These are phyloP conservation scores for Lignosus rhinocerotis DNA, from an alignment of 1,284 basidiomycete genomes.

Conservation along the genomic window DNA sequence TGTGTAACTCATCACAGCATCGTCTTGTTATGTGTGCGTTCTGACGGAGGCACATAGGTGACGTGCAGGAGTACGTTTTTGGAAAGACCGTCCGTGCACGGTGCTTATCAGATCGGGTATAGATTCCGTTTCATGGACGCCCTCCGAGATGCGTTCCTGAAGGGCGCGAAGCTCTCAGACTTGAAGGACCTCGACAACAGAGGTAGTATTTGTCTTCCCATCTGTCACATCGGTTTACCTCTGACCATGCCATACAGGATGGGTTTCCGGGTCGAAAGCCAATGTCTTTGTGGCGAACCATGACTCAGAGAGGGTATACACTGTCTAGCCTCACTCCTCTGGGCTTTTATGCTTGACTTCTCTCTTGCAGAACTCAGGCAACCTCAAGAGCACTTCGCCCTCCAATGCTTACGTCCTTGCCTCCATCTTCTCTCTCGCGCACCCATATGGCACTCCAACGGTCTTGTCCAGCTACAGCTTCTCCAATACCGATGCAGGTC, in stretches of 20 bases:
- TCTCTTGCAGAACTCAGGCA: slow-evolving; percentile 44
- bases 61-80: slow-evolving; percentile 61
- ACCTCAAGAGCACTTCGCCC: slow-evolving; percentile 58
- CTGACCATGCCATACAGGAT: slow-evolving; percentile 40
- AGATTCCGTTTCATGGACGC: slow-evolving; percentile 65
- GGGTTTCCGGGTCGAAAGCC: slow-evolving; percentile 53
- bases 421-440: slow-evolving; percentile 64
- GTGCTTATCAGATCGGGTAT: neutral
- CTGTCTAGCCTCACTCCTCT: neutral
- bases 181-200: slow-evolving; percentile 55
- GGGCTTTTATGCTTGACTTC: neutral
- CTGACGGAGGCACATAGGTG: slow-evolving; percentile 37
- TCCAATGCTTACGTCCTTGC: slow-evolving; percentile 65
- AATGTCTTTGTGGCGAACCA: slow-evolving; percentile 73
- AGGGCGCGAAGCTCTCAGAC: slow-evolving; percentile 45
- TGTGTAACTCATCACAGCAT: slow-evolving; percentile 19
- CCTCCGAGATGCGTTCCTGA: slow-evolving; percentile 51
- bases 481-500: slow-evolving; percentile 51
- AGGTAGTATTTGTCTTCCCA: slow-evolving; percentile 36
- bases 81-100: neutral
- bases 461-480: slow-evolving; percentile 63
- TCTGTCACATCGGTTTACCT: neutral
- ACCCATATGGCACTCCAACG: slow-evolving; percentile 66
- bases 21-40: neutral
- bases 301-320: slow-evolving; percentile 63